A percentile compares a stretch with the other conserved stretches of the same genome.
These are phyloP conservation scores for Tripterygium wilfordii DNA, from an alignment of 177 flowering plant genomes.

Conservation along the genomic window DNA sequence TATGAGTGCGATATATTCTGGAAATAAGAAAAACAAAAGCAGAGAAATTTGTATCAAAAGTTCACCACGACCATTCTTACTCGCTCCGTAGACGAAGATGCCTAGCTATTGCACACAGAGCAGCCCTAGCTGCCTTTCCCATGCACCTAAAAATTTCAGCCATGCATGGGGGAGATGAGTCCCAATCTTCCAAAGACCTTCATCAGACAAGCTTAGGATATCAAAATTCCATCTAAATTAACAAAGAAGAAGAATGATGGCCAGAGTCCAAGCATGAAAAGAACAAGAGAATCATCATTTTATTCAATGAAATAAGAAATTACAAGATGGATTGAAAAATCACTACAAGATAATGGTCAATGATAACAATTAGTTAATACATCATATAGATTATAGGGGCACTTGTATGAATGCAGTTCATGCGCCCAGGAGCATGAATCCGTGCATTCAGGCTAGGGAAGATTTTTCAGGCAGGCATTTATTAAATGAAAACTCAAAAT, in stretches of 20 bases:
- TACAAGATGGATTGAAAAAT: not conserved
- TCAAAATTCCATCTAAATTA: no score
- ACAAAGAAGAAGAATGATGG: no score
- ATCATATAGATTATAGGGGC: no score
- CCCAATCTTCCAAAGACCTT: conserved; percentile 86
- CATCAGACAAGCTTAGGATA: conserved; percentile 7
- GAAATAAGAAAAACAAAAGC: conserved; percentile 1
- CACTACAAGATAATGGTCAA: no score
- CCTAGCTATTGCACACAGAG: conserved; percentile 76
- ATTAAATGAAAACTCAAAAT: no score
- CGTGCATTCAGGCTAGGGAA: no score
- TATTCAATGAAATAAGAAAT: not conserved
- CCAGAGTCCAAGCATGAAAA: no score
- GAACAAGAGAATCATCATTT: no score
- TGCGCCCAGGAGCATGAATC: no score
- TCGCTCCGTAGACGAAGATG: conserved; percentile 92
- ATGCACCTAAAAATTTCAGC: conserved; percentile 74
- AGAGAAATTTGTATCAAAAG: conserved; percentile 3
- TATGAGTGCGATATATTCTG: not conserved
- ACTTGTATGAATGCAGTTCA: no score
- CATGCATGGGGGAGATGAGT: conserved; percentile 92
- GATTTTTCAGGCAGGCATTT: no score
- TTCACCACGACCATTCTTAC: conserved; percentile 38
- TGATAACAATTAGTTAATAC: no score
- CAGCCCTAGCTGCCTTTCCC: conserved; percentile 88